These are phyloP conservation scores for Trapa bicornis DNA, from an alignment of 345 rosid species.

Conservation along the genomic window DNA sequence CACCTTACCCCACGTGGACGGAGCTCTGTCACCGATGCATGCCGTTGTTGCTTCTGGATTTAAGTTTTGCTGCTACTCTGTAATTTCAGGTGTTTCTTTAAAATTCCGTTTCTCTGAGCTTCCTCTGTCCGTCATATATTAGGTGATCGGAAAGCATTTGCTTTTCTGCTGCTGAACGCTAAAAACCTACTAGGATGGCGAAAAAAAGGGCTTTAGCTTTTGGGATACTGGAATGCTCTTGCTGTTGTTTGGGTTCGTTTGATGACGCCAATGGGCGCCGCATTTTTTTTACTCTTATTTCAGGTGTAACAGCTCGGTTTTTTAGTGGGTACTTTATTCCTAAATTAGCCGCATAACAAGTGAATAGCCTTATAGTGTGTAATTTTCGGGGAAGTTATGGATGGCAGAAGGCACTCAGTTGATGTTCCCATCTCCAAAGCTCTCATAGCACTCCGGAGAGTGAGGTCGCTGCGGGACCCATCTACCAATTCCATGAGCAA, in stretches of 20 bases:
- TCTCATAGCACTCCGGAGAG: slow-evolving; percentile 81
- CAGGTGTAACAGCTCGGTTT: slow-evolving; percentile 20
- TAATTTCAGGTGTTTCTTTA: neutral
- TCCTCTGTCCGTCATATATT: too few species aligned
- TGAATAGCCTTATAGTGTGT: neutral
- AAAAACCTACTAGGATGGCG: slow-evolving; percentile 1
- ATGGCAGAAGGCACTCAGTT: slow-evolving; percentile 75
- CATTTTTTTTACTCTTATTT: slow-evolving; percentile 2
- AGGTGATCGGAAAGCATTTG: neutral
- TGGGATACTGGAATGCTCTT: neutral
- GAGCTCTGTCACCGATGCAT: slow-evolving; percentile 17
- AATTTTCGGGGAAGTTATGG: slow-evolving; percentile 24
- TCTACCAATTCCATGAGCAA: slow-evolving; percentile 91
- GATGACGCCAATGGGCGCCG: slow-evolving; percentile 9
- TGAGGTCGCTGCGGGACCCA: slow-evolving; percentile 89
- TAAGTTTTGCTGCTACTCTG: slow-evolving; percentile 18
- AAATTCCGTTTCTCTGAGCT: neutral
- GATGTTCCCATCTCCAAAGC: slow-evolving; percentile 86
- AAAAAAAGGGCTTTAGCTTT: neutral
- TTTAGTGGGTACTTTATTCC: neutral
- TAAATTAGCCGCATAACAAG: neutral
- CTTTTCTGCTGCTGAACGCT: neutral
- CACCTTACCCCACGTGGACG: neutral
- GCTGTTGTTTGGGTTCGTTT: neutral
- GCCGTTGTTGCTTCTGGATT: slow-evolving; percentile 15